A percentile compares a stretch with the other conserved stretches of the same genome.
These are phyloP conservation scores for Discostella stelligeroides DNA, from an alignment of 108 stramenopile species.

Conservation along the genomic window DNA sequence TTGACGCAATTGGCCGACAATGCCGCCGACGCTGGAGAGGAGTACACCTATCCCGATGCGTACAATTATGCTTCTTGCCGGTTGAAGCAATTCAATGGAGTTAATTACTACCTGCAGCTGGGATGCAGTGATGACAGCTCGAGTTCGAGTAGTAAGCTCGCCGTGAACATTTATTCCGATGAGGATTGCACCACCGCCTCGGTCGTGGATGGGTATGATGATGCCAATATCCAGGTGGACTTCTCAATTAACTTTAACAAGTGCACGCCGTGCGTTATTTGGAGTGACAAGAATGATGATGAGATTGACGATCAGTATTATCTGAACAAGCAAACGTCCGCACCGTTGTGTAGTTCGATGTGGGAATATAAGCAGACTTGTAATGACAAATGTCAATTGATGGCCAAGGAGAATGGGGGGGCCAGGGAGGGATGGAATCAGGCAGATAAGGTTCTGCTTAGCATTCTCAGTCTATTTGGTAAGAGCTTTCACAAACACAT, in stretches of 20 bases:
- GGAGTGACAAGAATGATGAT: constrained; percentile 79
- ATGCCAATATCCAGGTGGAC: constrained; percentile 67
- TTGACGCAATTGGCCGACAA: constrained; percentile 62
- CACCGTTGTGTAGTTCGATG: constrained; percentile 76
- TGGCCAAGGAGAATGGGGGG: constrained; percentile 38
- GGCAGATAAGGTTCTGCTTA: constrained; percentile 78
- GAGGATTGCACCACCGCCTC: constrained; percentile 61
- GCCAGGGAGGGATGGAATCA: constrained; percentile 71
- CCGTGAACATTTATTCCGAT: constrained; percentile 82
- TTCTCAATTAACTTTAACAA: constrained; percentile 68
- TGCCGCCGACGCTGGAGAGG: constrained; percentile 64
- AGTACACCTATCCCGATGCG: constrained; percentile 66
- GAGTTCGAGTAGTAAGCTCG: constrained; percentile 43
- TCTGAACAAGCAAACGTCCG: constrained; percentile 69
- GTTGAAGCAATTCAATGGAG: constrained; percentile 39
- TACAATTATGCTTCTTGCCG: constrained; percentile 66
- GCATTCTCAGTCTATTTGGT: constrained; percentile 71
- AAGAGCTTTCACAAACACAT: constrained; percentile 14
- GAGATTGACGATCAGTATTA: constrained; percentile 81
- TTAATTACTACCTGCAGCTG: constrained; percentile 39
- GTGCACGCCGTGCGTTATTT: constrained; percentile 83
- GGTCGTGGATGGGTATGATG: constrained; percentile 57
- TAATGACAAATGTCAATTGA: constrained; percentile 55
- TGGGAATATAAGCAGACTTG: constrained; percentile 73
- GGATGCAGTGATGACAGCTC: constrained; percentile 37